Conservation (phyloP, 2,329 filamentous ascomycete genomes). For the Paecilomyces sp. region DNA sequence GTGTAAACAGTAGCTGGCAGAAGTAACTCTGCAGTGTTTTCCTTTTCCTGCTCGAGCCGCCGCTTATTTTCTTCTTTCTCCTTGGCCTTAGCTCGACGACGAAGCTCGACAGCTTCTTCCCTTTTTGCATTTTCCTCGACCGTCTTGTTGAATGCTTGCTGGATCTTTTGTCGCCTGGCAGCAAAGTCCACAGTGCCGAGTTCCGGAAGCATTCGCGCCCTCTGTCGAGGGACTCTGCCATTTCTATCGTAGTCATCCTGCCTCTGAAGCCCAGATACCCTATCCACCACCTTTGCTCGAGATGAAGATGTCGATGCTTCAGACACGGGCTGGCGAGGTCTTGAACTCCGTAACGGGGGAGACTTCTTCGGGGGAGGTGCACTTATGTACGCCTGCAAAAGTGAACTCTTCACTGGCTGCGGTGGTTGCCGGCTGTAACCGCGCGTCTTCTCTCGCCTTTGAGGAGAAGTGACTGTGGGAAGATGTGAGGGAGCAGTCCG, state of each 20-base stretch:
- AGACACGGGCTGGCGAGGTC: constrained; percentile 72
- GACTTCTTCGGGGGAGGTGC: constrained; percentile 65
- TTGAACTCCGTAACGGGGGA: constrained; percentile 70
- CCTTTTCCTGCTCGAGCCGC: constrained; percentile 17
- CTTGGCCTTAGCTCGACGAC: constrained; percentile 30
- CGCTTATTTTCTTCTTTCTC: constrained; percentile 44
- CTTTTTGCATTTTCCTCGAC: constrained; percentile 60
- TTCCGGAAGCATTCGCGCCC: constrained; percentile 46
- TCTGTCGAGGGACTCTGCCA: constrained; percentile 22
- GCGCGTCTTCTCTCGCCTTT: constrained; percentile 24
- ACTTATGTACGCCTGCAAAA: constrained; percentile 68
- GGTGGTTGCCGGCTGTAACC: constrained; percentile 25
- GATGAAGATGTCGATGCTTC: constrained; percentile 65
- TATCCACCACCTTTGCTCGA: constrained; percentile 57
- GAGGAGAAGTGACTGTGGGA: constrained; percentile 26
- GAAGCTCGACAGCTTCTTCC: constrained; percentile 49
- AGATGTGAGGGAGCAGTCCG: constrained; percentile 18
- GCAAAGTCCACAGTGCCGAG: constrained; percentile 78
- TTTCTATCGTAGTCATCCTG: constrained; percentile 25
- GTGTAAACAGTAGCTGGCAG: not conserved
- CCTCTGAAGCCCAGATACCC: constrained; percentile 40
- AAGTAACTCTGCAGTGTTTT: constrained; percentile 4
- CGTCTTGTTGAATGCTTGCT: constrained; percentile 78
- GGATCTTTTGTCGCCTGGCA: constrained; percentile 71
- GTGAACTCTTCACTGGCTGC: constrained; percentile 45